Conservation (phyloP, 371 early-diverging fungal genomes). For the Mucor indicus region DNA sequence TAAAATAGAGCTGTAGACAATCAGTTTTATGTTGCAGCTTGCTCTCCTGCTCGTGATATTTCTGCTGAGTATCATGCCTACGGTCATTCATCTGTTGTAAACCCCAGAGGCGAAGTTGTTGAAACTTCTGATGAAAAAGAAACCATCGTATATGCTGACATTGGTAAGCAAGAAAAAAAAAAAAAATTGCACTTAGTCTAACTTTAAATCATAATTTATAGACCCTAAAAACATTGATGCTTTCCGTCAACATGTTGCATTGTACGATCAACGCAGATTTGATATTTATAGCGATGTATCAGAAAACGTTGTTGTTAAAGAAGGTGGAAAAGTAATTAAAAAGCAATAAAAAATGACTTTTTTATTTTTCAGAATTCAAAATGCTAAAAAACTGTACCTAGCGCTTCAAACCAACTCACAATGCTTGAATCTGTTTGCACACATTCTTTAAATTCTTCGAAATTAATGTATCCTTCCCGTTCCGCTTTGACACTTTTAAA, state of each 20-base stretch:
- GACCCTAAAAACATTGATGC: slow-evolving; percentile 61
- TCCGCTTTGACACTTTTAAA: slow-evolving; percentile 65
- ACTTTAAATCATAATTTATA: slow-evolving; percentile 3
- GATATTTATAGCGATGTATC: slow-evolving; percentile 78
- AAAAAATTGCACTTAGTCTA: neutral
- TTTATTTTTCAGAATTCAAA: neutral
- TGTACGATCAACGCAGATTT: slow-evolving; percentile 79
- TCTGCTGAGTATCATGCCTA: slow-evolving; percentile 83
- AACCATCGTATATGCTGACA: slow-evolving; percentile 80
- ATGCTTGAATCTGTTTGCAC: slow-evolving; percentile 67
- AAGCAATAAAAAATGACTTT: slow-evolving; percentile 2
- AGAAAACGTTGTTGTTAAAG: slow-evolving; percentile 18
- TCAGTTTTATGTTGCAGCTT: slow-evolving; percentile 85
- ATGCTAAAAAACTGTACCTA: slow-evolving; percentile 67
- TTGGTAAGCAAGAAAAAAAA: slow-evolving; percentile 44
- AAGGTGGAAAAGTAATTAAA: slow-evolving; percentile 29
- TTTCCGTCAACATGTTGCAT: slow-evolving; percentile 71
- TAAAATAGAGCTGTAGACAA: slow-evolving; percentile 59
- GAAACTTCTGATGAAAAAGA: slow-evolving; percentile 76
- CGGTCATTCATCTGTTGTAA: slow-evolving; percentile 91
- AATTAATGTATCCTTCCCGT: slow-evolving; percentile 63
- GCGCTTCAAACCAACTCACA: slow-evolving; percentile 69
- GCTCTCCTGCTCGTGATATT: slow-evolving; percentile 90
- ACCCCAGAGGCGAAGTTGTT: slow-evolving; percentile 58
- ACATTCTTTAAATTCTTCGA: slow-evolving; percentile 76